These are phyloP conservation scores for Torulaspora delbrueckii DNA, from an alignment of 805 yeast genomes.

Conservation along the genomic window DNA sequence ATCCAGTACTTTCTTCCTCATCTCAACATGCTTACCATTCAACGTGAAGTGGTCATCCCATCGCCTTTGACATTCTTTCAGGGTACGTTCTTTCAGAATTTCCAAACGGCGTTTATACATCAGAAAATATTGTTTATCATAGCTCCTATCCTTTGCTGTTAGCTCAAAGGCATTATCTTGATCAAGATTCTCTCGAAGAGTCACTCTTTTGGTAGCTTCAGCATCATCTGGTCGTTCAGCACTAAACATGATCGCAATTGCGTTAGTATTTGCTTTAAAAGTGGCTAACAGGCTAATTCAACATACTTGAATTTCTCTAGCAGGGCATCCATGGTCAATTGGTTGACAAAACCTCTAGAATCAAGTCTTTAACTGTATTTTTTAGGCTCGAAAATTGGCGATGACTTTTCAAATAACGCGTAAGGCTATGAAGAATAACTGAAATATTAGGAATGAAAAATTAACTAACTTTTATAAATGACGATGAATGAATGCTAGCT, in stretches of 20 bases:
- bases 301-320: conserved; percentile 17
- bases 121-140: conserved; percentile 53
- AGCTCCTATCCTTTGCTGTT: conserved; percentile 38
- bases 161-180: conserved; percentile 24
- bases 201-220: conserved; percentile 13
- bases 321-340: conserved; percentile 14
- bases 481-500: conserved; percentile 1
- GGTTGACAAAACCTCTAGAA: neutral
- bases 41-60: conserved; percentile 52
- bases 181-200: conserved; percentile 14
- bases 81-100: conserved; percentile 44
- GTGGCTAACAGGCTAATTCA: too few relatives aligned
- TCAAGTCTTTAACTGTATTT: neutral
- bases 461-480: neutral
- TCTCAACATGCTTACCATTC: conserved; percentile 35
- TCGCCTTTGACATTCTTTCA: conserved; percentile 42
- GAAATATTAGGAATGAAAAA: neutral
- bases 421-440: neutral
- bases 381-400: neutral
- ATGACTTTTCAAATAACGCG: neutral
- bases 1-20: conserved; percentile 42
- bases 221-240: conserved; percentile 15
- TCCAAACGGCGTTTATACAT: conserved; percentile 52
- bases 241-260: conserved; percentile 1
- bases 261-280: conserved; percentile 4